Base-by-base conservation (phyloP, 495 filamentous ascomycete genomes). In the Aspergillus campestris region DNA sequence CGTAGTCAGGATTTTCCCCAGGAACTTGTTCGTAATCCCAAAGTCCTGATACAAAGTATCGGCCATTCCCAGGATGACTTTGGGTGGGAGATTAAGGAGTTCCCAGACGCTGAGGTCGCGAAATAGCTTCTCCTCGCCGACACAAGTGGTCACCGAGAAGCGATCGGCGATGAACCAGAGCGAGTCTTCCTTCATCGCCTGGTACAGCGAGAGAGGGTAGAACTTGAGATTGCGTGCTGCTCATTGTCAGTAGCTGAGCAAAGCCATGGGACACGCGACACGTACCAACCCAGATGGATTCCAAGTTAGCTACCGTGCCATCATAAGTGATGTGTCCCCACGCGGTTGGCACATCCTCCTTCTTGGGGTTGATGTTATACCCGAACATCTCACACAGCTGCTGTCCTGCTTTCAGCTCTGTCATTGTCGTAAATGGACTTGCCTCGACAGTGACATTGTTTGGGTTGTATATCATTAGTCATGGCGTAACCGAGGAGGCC, bases 381-480 rank as follows among this genome's bases (percentile, higher is more conserved):
- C 69, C 69, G 45, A 76, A 65, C 42, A 74, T 46, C 5, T 64
- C 44, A 28, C 67, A 72, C 13, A 76, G 58, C 40, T 76, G 61
- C 39, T 66, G 48, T 5, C 69, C 69, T 11, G 63, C 69, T 34
- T 62, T 57, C 8, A 63, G 62, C 51, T 73, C 72, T 1, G 63
- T 53, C 1, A 64, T 42, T 7, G 64, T 72, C 6, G 58, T 65
- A 8, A 70, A 47, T 29, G 68, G 69, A 42, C 65, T 70, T 1
- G 61, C 68, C 47, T 74, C 72, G 10, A 70, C 41, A 1, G 70
- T 52, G 6, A 74, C 66, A 34, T 75, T 75, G 51, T 75, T 76
- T 7, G 71, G 64, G 51, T 73, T 73, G 42, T 70, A 73, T 11
- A 72, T 41, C 69, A 73, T 74, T 74, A 11, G 68, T 67, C 53